A percentile compares a stretch with the other conserved stretches of the same genome.
Evolutionary conservation across 495 filamentous ascomycete genomes (phyloP).

Genomic region (Hypoxylon fragiforme): DNA sequence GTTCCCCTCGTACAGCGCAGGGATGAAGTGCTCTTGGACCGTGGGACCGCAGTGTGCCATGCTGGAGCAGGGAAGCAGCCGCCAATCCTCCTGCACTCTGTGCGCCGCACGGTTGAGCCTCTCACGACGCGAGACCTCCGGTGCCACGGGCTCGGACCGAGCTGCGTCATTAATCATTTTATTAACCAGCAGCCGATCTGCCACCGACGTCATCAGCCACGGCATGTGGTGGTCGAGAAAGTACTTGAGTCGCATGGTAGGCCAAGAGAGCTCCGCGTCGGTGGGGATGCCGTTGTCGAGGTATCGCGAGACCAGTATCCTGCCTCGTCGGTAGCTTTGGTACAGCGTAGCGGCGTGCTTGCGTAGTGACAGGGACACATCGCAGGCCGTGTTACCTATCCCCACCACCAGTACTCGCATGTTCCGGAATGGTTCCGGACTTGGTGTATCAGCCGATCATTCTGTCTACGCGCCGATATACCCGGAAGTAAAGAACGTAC

Average conservation of each 20-base stretch:
- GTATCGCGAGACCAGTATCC: constrained; percentile 19
- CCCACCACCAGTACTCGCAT: constrained; percentile 25
- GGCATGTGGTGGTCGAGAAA: constrained; percentile 22
- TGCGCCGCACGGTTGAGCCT: constrained; percentile 5
- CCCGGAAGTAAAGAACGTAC: not conserved
- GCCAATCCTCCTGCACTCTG: constrained; percentile 15
- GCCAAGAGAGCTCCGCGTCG: constrained; percentile 22
- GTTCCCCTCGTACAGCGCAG: constrained; percentile 17
- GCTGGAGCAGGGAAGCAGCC: constrained; percentile 17
- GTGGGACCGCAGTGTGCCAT: constrained; percentile 17
- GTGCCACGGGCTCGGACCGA: constrained; percentile 10
- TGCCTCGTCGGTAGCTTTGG: constrained; percentile 21
- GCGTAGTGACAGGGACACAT: constrained; percentile 9
- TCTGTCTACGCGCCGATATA: not conserved
- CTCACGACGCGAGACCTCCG: not conserved
- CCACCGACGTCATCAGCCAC: constrained; percentile 14
- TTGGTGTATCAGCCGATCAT: constrained; percentile 47
- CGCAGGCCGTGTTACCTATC: constrained; percentile 22
- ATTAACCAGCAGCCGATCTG: constrained; percentile 12
- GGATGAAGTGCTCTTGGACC: constrained; percentile 28
- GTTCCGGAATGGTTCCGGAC: constrained; percentile 16
- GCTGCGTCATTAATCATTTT: constrained; percentile 25
- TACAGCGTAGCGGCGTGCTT: constrained; percentile 19
- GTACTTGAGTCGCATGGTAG: constrained; percentile 16
- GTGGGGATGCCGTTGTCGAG: constrained; percentile 11